phyloP scores from a whole-genome alignment of 352 stramenopile species.

The Phytophthora quininea region DNA sequence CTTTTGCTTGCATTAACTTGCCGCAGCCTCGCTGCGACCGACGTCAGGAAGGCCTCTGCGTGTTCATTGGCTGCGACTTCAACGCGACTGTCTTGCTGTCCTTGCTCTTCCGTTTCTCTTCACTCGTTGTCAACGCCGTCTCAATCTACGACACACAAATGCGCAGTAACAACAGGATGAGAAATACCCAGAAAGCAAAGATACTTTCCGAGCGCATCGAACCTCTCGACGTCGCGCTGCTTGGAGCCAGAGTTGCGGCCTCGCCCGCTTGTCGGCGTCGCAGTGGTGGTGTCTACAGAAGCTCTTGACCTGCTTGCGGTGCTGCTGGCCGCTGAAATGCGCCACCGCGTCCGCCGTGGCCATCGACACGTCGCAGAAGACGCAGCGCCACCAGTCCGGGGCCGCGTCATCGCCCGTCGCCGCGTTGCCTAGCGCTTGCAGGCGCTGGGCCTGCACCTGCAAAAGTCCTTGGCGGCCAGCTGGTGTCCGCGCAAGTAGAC shows the following conservation, averaged over 20 bases:
- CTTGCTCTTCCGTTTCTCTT: slow-evolving; percentile 4
- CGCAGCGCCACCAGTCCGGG: slow-evolving; percentile 34
- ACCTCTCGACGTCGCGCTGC: slow-evolving; percentile 34
- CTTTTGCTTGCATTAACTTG: slow-evolving; percentile 20
- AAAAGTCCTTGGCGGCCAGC: slow-evolving; percentile 49
- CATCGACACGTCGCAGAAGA: slow-evolving; percentile 45
- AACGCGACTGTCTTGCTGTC: slow-evolving; percentile 4
- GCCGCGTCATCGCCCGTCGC: neutral
- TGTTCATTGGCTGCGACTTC: slow-evolving; percentile 9
- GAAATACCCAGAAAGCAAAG: neutral
- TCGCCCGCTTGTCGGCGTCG: slow-evolving; percentile 45
- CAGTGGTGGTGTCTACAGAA: slow-evolving; percentile 70
- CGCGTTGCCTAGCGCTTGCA: slow-evolving; percentile 39
- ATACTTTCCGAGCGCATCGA: neutral
- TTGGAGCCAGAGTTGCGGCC: slow-evolving; percentile 47
- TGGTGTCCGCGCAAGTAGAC: slow-evolving; percentile 71
- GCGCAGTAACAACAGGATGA: neutral
- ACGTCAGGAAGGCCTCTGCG: slow-evolving; percentile 50
- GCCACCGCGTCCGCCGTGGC: slow-evolving; percentile 30
- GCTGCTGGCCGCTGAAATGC: slow-evolving; percentile 45
- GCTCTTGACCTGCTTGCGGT: slow-evolving; percentile 42
- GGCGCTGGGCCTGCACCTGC: slow-evolving; percentile 21
- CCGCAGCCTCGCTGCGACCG: slow-evolving; percentile 40
- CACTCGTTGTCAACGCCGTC: slow-evolving; percentile 1
- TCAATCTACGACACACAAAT: slow-evolving; percentile 13